Base-by-base conservation (phyloP, 1,139 yeast species). In the Kazachstania sp. region DNA sequence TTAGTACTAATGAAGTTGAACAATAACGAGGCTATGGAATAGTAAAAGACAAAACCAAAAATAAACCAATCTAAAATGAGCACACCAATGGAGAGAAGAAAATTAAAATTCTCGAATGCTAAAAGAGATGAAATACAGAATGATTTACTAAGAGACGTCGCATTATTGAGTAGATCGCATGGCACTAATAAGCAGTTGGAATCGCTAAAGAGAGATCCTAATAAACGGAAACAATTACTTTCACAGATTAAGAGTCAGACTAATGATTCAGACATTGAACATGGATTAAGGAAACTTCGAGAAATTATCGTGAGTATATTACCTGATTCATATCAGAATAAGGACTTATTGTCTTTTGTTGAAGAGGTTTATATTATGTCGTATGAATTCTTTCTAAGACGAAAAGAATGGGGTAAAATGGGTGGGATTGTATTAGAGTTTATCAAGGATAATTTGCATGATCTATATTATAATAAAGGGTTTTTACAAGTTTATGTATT, bases 201-300 rank as follows among this genome's bases (percentile, higher is more conserved):
- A 12, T 20, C 20, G 11, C 46, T 57, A 26, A 44, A 44, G 45
- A 32, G 30, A 5, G 44, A 47, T 37, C 51, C 44, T 32, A 20
- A n/a, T 8, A 49, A 51, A 11, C 46, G 59, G 42, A 47, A 31
- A 6, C 37, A 42, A 5, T 36, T 56, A 9, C 45, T 51, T 19
- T 3, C 35, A 0, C 37, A 41, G 20, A 47, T 57, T 3, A 38
- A 45, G 36, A 40, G 29, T n/a, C 41, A 48, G 26, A 32, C 34
- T 1, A 35, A 45, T 8, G 39, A 32, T 12, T 45, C 44, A 23
- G 15, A 43, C 6, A 18, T 53, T 12, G 55, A 47, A n/a, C 57
- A 56, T 44, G 59, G 59, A 1, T 46, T 58, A 30, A 41, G 60
- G 20, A 57, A 57, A 44, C 45, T 58, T n/a, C 49, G 61, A 35